phyloP scores from a whole-genome alignment of 177 flowering plant genomes.

The Vitis hybrid region DNA sequence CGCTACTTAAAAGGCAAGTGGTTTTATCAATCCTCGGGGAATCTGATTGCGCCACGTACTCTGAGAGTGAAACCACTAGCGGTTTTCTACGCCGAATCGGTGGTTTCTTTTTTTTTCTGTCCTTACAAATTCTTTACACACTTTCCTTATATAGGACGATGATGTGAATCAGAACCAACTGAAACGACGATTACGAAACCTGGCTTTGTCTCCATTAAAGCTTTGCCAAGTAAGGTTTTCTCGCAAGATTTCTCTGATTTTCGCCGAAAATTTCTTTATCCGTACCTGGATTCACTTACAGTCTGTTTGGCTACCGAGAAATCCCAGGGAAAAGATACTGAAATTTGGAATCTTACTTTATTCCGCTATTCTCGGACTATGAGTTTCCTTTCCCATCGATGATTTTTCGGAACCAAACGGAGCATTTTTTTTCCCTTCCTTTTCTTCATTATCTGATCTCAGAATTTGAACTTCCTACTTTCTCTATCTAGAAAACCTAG shows the following conservation, averaged over 20 bases:
- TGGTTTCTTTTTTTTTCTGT: too few relatives aligned
- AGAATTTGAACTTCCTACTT: neutral
- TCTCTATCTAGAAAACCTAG: neutral
- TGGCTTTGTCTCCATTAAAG: conserved; percentile 19
- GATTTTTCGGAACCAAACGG: too few relatives aligned
- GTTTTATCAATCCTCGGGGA: too few relatives aligned
- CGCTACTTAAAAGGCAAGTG: neutral
- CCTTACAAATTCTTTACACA: neutral
- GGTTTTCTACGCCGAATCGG: conserved; percentile 11
- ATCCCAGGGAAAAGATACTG: too few relatives aligned
- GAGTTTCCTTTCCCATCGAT: too few relatives aligned
- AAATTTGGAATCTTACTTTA: too few relatives aligned
- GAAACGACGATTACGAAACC: conserved; percentile 19
- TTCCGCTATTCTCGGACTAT: too few relatives aligned
- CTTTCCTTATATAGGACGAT: conserved; percentile 11
- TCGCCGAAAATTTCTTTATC: conserved; percentile 8
- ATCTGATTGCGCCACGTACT: conserved; percentile 26
- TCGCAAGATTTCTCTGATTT: neutral
- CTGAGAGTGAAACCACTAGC: conserved; percentile 7
- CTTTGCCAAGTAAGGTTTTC: conserved; percentile 5
- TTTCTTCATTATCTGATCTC: neutral
- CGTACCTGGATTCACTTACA: neutral
- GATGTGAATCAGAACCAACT: conserved; percentile 4
- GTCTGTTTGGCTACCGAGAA: too few relatives aligned
- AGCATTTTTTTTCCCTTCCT: neutral